Evolutionary conservation across 306 rosid genomes (phyloP).

Genomic region (Hippophae rhamnoides): DNA sequence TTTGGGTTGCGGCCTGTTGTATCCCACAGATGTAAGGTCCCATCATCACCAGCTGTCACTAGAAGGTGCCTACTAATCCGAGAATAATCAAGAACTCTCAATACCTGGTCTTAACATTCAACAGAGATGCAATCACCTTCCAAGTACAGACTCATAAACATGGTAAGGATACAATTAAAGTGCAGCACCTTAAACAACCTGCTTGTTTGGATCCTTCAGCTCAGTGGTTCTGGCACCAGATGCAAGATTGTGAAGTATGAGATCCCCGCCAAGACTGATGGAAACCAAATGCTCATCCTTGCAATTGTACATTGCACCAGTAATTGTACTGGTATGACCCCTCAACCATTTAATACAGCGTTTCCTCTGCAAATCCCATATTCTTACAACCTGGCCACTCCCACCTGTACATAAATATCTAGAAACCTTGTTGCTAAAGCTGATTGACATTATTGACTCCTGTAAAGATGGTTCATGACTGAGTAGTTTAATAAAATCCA

Average conservation of each 20-base stretch:
- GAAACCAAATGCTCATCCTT: slow-evolving; percentile 98
- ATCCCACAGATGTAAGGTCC: slow-evolving; percentile 95
- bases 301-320: slow-evolving; percentile 89
- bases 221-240: slow-evolving; percentile 92
- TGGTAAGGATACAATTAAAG: slow-evolving; percentile 8
- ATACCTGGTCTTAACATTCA: slow-evolving; percentile 84
- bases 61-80: slow-evolving; percentile 87
- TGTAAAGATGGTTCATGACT: slow-evolving; percentile 19
- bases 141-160: slow-evolving; percentile 25
- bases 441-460: slow-evolving; percentile 78
- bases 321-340: slow-evolving; percentile 78
- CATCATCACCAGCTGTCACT: slow-evolving; percentile 96
- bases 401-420: slow-evolving; percentile 94
- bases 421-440: slow-evolving; percentile 95
- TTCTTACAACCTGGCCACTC: slow-evolving; percentile 86
- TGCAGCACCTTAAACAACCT: slow-evolving; percentile 52
- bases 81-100: slow-evolving; percentile 97
- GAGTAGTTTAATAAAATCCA: slow-evolving; percentile 12
- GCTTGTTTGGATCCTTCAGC: slow-evolving; percentile 87
- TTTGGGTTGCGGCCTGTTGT: slow-evolving; percentile 90
- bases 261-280: slow-evolving; percentile 88
- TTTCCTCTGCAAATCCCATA: slow-evolving; percentile 96
- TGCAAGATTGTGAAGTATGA: slow-evolving; percentile 90
- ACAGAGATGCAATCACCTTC: slow-evolving; percentile 41
- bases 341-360: slow-evolving; percentile 91